Base-by-base conservation (phyloP, 177 flowering plant genomes). In the Tripterygium wilfordii region DNA sequence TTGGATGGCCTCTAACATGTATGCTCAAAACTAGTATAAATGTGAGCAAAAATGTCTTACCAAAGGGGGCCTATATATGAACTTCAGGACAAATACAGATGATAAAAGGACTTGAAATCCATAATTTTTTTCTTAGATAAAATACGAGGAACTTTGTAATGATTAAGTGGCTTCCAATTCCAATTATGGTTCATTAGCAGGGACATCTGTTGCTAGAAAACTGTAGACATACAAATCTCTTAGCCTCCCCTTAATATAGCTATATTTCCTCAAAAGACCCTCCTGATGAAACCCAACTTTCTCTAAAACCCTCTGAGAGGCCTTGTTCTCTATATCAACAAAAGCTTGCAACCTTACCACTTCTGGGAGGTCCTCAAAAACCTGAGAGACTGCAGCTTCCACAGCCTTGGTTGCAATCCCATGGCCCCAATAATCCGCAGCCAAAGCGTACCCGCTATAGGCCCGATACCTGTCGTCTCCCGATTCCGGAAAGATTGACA, bases 291-390 rank as follows among this genome's bases (percentile, higher is more conserved):
- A 68, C 32, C 69, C 66, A 26, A 36, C 63, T 25, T 64, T 64
- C 63, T 68, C 69, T 19, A 68, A 16, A 8, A 64, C 73, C 54
- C 61, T 69, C 31, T 63, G 69, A 10, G 75, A 74, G 0, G 53
- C 72, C 39, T 8, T 27, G 45, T 74, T 70, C 31, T 61, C 62
- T 8, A 53, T 40, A 15, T 29, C 37, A 38, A 48, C 52, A 45
- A 36, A 29, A 14, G 69, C 63, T 18, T 68, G 60, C 27, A 68
- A 26, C 40, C 69, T 60, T 13, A 53, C 53, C 52, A 68, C 12
- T 2, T 42, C 30, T 5, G 51, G 65, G 3, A 54, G 17, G 18
- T 51, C 61, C 31, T 36, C 24, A 10, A 68, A 72, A 33, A 56
- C 60, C 21, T 50, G 32, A 13, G 53, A 6, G 1, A 64, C 36